Evolutionary conservation across 768 basidiomycete genomes (phyloP), one percentile per base, ranked within the genome.

Genomic region (Boletus sp.): DNA sequence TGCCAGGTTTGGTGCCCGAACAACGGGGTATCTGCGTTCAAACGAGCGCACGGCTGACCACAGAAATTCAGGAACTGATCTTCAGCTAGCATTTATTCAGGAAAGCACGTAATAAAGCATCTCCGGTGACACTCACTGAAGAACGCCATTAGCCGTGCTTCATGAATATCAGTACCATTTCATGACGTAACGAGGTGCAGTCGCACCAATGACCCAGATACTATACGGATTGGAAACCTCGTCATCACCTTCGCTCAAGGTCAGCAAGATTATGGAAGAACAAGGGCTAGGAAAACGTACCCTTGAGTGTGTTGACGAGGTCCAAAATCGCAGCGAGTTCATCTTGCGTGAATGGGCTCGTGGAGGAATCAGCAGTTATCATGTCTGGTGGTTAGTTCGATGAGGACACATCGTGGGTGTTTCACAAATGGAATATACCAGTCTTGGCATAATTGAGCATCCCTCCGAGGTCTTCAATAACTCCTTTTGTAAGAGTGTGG

Each of bases 371-470:
- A 11, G 62, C 39, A 9, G 61, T 61, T 30, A 61, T 47, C 34
- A 61, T 51, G 21, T 61, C 60, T 61, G 21, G 10, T 7, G 2
- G 7, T n/a, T n/a, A n/a, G n/a, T 42, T 34, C 0, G 4, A 51
- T 54, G 4, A 39, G 29, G 41, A 46, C 14, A 41, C 2, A 2
- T 2, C 1, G 2, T 29, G 43, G 9, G 1, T 5, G 30, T 43
- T 47, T 34, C 2, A 49, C 8, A 29, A 39, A 33, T 3, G 15
- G 19, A 14, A 30, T n/a, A 21, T 25, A 63, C 61, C 60, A 1
- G 48, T 63, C 42, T 34, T 54, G 19, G 50, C 42, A 35, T 55
- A 51, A 14, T 63, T 63, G 15, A 63, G 61, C 56, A 63, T 61
- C 6, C 61, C 61, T 45, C 56, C 54, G 2, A 61, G 51, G 10